These are phyloP conservation scores for Anastatica hierochuntica DNA, from an alignment of 345 rosid species.

Conservation along the genomic window DNA sequence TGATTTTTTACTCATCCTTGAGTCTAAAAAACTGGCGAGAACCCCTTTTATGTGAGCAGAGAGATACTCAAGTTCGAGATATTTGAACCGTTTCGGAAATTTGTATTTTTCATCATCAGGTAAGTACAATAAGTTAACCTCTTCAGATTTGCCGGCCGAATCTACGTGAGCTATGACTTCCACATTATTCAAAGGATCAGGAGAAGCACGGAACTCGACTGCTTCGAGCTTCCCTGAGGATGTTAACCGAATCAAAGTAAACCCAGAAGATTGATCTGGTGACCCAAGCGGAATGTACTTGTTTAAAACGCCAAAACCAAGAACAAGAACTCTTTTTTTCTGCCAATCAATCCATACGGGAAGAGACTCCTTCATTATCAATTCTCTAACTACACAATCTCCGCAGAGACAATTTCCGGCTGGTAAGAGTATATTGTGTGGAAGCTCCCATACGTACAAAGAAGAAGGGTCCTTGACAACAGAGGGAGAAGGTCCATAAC, in stretches of 20 bases:
- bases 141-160: slow-evolving; percentile 9
- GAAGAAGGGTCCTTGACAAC: slow-evolving; percentile 27
- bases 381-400: slow-evolving; percentile 41
- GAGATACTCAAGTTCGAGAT: slow-evolving; percentile 42
- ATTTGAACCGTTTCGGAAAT: slow-evolving; percentile 36
- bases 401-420: slow-evolving; percentile 46
- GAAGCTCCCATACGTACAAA: slow-evolving; percentile 51
- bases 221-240: slow-evolving; percentile 67
- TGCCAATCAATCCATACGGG: slow-evolving; percentile 64
- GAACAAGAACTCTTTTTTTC: slow-evolving; percentile 45
- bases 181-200: slow-evolving; percentile 22
- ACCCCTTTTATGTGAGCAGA: slow-evolving; percentile 35
- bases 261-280: slow-evolving; percentile 44
- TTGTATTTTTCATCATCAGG: slow-evolving; percentile 33
- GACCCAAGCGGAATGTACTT: slow-evolving; percentile 27
- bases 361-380: slow-evolving; percentile 35
- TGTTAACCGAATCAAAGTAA: slow-evolving; percentile 51
- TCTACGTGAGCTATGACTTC: slow-evolving; percentile 29
- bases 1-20: slow-evolving; percentile 21
- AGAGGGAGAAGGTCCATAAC: slow-evolving; percentile 51
- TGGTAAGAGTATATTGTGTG: slow-evolving; percentile 39
- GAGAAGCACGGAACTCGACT: slow-evolving; percentile 40
- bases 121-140: slow-evolving; percentile 31
- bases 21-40: slow-evolving; percentile 32
- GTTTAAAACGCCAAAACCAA: slow-evolving; percentile 53